Percentiles rank a stretch among this genome's conserved stretches.
These are phyloP conservation scores for Decorospora gaudefroyi DNA, from an alignment of 2,329 filamentous ascomycete genomes.

Conservation along the genomic window DNA sequence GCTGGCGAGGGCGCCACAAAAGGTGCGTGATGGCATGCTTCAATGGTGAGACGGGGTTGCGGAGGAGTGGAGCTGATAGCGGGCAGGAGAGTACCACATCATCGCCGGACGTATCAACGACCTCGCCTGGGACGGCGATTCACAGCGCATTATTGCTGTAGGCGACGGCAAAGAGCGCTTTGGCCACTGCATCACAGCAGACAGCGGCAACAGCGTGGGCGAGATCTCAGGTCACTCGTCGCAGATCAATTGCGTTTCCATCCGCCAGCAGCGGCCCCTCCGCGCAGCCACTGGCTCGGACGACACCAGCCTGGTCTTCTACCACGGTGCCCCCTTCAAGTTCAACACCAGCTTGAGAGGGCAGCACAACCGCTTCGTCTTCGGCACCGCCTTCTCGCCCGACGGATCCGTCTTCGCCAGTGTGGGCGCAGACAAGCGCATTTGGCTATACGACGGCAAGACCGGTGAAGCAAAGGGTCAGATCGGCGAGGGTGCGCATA, in stretches of 20 bases:
- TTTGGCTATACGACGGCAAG: constrained; percentile 96
- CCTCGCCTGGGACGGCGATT: constrained; percentile 96
- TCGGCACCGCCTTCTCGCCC: constrained; percentile 85
- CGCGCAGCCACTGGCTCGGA: constrained; percentile 90
- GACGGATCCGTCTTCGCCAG: constrained; percentile 82
- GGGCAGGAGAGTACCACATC: constrained; percentile 82
- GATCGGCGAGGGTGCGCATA: constrained; percentile 83
- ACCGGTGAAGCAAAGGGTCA: constrained; percentile 80
- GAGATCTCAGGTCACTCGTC: constrained; percentile 92
- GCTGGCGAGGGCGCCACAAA: constrained; percentile 86
- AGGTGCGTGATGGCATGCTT: constrained; percentile 48
- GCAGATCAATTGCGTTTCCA: constrained; percentile 86
- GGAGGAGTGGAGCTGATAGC: constrained; percentile 33
- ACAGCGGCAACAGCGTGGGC: constrained; percentile 94
- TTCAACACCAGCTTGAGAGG: constrained; percentile 82
- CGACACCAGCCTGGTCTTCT: constrained; percentile 86
- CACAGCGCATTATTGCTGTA: constrained; percentile 92
- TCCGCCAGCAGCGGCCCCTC: constrained; percentile 87
- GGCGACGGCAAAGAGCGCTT: constrained; percentile 93
- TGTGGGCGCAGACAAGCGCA: constrained; percentile 88
- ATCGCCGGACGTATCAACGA: constrained; percentile 95
- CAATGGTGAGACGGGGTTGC: constrained; percentile 1
- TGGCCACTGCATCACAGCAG: constrained; percentile 85
- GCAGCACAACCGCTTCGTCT: constrained; percentile 86
- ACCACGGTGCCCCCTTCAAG: constrained; percentile 93